Evolutionary conservation across 108 stramenopile genomes (phyloP).

Genomic region (Asterionellopsis glacialis): DNA sequence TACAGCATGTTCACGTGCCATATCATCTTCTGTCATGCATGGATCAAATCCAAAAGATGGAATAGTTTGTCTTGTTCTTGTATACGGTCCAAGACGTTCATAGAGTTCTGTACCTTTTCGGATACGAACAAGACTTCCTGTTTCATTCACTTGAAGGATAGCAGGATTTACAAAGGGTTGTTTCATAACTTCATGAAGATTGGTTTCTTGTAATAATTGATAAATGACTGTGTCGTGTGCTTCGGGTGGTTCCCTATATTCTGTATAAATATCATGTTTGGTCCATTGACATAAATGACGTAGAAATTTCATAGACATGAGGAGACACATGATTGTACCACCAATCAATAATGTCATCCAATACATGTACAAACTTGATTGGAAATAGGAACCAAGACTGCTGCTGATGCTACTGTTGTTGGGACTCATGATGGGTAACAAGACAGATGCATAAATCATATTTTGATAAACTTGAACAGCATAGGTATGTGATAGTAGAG

Average conservation of each 20-base stretch:
- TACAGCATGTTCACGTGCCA: conserved; percentile 37
- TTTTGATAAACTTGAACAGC: conserved; percentile 57
- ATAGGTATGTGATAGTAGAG: conserved; percentile 51
- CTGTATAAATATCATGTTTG: conserved; percentile 24
- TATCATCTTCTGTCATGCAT: conserved; percentile 30
- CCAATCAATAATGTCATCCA: conserved; percentile 35
- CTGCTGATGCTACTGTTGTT: conserved; percentile 8
- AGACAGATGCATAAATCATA: conserved; percentile 31
- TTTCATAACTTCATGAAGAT: conserved; percentile 7
- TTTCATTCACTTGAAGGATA: conserved; percentile 58
- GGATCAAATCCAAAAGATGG: conserved; percentile 57
- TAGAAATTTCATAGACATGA: conserved; percentile 43
- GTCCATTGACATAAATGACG: conserved; percentile 39
- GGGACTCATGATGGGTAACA: too few relatives aligned
- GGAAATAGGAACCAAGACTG: conserved; percentile 17
- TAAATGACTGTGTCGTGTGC: conserved; percentile 41
- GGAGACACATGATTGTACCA: conserved; percentile 35
- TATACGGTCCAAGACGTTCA: conserved; percentile 17
- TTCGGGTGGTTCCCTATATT: conserved; percentile 37
- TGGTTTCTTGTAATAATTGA: conserved; percentile 22
- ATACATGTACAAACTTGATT: conserved; percentile 27
- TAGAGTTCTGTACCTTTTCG: conserved; percentile 22
- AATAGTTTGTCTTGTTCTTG: conserved; percentile 33
- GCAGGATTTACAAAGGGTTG: conserved; percentile 39
- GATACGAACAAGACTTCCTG: conserved; percentile 35